A percentile compares a stretch with the other conserved stretches of the same genome.
phyloP scores from a whole-genome alignment of 139 green algal species.

The Closterium sp. region DNA sequence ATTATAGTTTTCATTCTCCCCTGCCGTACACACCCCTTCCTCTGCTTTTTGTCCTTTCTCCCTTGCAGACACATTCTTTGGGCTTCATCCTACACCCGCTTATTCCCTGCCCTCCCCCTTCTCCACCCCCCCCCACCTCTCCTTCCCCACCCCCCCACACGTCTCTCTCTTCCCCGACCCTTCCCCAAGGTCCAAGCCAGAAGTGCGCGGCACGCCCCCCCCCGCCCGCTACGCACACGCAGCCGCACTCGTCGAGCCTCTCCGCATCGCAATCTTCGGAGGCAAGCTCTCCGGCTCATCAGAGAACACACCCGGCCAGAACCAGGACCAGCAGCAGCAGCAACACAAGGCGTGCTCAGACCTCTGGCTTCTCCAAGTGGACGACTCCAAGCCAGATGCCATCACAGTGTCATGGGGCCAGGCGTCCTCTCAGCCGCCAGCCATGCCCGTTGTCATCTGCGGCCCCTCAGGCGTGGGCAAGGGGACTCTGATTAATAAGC shows the following conservation, averaged over 20 bases:
- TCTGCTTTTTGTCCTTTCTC: not conserved
- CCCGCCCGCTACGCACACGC: conserved; percentile 22
- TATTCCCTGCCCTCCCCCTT: not conserved
- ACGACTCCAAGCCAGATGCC: not conserved
- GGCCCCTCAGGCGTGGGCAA: conserved; percentile 61
- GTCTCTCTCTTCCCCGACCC: not conserved
- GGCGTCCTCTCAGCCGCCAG: not conserved
- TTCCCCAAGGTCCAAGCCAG: conserved; percentile 22
- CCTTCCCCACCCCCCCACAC: not conserved
- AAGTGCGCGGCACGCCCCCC: conserved; percentile 11
- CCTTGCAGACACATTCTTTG: too few species aligned
- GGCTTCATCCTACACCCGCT: too few species aligned
- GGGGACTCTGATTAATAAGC: conserved; percentile 56
- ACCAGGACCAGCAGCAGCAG: not conserved
- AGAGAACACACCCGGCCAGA: not conserved
- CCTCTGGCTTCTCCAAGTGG: not conserved
- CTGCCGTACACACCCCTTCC: not conserved
- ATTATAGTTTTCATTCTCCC: too few species aligned
- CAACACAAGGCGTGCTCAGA: not conserved
- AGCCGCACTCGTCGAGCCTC: not conserved
- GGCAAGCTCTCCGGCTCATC: conserved; percentile 2
- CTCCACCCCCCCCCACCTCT: not conserved
- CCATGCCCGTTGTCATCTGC: conserved; percentile 53
- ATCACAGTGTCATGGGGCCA: conserved; percentile 26
- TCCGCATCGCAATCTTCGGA: conserved; percentile 24